A percentile compares a stretch with the other conserved stretches of the same genome.
Conservation (phyloP, 768 basidiomycete genomes). For the Xerocomellus chrysenteron region DNA sequence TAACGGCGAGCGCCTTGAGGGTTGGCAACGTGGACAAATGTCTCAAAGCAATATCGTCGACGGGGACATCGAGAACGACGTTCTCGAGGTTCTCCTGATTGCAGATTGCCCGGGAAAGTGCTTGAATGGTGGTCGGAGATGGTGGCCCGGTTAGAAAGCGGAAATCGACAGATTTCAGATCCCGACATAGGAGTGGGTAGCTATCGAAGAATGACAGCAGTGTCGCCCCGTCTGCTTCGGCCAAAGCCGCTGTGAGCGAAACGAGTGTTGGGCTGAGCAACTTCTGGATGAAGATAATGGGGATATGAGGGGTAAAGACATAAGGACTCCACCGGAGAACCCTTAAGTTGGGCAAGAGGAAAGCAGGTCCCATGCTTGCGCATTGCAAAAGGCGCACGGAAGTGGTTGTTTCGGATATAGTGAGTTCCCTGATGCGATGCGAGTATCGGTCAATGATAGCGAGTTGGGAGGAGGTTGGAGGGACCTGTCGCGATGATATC, state of each 20-base stretch:
- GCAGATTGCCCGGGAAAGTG: constrained; percentile 8
- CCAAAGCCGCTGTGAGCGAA: not conserved
- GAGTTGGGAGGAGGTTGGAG: constrained; percentile 4
- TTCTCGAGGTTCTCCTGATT: not conserved
- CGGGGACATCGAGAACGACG: not conserved
- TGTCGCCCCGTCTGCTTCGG: constrained; percentile 4
- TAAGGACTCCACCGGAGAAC: constrained; percentile 2
- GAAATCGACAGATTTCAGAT: constrained; percentile 3
- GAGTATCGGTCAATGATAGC: constrained; percentile 6
- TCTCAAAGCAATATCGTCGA: constrained; percentile 2
- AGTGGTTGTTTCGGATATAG: not conserved
- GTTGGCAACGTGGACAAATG: constrained; percentile 8
- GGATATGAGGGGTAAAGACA: not conserved
- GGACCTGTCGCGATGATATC: not conserved
- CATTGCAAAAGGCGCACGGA: constrained; percentile 6
- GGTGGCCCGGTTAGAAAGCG: not conserved
- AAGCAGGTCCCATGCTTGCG: not conserved
- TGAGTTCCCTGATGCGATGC: constrained; percentile 4
- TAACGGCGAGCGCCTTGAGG: not conserved
- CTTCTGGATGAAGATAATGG: constrained; percentile 4
- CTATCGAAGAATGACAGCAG: constrained; percentile 10
- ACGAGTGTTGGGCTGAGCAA: constrained; percentile 14
- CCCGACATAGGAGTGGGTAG: constrained; percentile 2
- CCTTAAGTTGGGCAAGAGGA: constrained; percentile 10
- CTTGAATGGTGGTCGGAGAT: not conserved